phyloP scores from a whole-genome alignment of 2,329 filamentous ascomycete species.

The Colletotrichum higginsianum region DNA sequence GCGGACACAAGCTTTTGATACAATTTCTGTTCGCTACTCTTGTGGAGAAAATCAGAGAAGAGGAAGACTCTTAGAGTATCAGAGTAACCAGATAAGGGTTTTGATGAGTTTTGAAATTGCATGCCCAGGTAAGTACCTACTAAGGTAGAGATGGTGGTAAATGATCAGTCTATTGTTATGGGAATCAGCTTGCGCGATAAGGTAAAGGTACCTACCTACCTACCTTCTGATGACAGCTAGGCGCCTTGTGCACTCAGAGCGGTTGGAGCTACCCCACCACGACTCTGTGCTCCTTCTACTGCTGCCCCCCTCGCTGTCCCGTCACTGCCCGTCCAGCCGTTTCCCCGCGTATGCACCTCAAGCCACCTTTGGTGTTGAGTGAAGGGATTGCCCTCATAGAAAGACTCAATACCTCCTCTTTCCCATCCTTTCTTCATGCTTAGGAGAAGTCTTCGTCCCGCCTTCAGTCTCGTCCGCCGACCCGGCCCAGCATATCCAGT shows the following conservation, averaged over 20 bases:
- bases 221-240: background rate
- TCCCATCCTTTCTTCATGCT: constrained; percentile 12
- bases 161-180: too few relatives aligned
- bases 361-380: constrained; percentile 8
- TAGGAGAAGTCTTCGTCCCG: constrained; percentile 20
- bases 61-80: background rate
- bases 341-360: constrained; percentile 9
- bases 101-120: too few relatives aligned
- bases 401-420: background rate
- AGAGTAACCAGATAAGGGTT: too few relatives aligned
- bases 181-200: too few relatives aligned
- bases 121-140: too few relatives aligned
- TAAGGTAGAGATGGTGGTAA: too few relatives aligned
- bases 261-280: constrained; percentile 1
- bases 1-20: background rate
- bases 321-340: background rate
- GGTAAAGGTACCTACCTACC: too few relatives aligned
- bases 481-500: background rate
- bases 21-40: background rate
- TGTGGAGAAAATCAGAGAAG: background rate
- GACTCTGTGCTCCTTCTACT: background rate
- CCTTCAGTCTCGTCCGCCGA: constrained; percentile 7
- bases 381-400: background rate
- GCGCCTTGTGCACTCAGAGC: background rate
- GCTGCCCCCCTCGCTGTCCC: background rate